Evolutionary conservation across 1,284 basidiomycete genomes (phyloP).

Genomic region (Rhizopogon parksii): DNA sequence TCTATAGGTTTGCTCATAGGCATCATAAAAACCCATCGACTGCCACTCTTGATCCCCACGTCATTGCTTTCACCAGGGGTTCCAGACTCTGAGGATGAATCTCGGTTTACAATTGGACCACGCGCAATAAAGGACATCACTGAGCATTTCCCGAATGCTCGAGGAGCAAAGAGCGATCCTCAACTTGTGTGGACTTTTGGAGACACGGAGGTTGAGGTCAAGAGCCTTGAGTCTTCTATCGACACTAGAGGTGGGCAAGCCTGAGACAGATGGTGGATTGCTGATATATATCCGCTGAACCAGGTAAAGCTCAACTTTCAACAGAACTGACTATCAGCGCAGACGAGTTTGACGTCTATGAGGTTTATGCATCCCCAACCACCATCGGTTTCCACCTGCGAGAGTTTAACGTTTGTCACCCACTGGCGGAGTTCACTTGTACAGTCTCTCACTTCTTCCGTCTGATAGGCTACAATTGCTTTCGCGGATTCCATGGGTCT

Average conservation of each 20-base stretch:
- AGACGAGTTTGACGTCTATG: constrained; percentile 73
- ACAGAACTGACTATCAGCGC: constrained; percentile 68
- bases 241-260: constrained; percentile 51
- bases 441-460: constrained; percentile 1
- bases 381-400: constrained; percentile 71
- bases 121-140: constrained; percentile 65
- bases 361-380: constrained; percentile 51
- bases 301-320: constrained; percentile 56
- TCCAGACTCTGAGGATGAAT: constrained; percentile 48
- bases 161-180: constrained; percentile 58
- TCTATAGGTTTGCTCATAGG: constrained; percentile 35
- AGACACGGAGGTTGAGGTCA: constrained; percentile 57
- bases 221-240: constrained; percentile 58
- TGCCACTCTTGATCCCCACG: constrained; percentile 52
- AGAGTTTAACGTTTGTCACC: constrained; percentile 63
- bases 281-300: background rate
- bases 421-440: constrained; percentile 6
- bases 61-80: constrained; percentile 56
- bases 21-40: constrained; percentile 70
- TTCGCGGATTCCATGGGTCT: constrained; percentile 65
- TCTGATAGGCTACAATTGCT: constrained; percentile 60
- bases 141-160: constrained; percentile 68
- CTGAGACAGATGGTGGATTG: background rate
- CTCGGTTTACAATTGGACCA: constrained; percentile 63
- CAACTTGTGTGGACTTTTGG: constrained; percentile 72